Conservation (phyloP, 345 rosid genomes). For the Gossypium arboreum region DNA sequence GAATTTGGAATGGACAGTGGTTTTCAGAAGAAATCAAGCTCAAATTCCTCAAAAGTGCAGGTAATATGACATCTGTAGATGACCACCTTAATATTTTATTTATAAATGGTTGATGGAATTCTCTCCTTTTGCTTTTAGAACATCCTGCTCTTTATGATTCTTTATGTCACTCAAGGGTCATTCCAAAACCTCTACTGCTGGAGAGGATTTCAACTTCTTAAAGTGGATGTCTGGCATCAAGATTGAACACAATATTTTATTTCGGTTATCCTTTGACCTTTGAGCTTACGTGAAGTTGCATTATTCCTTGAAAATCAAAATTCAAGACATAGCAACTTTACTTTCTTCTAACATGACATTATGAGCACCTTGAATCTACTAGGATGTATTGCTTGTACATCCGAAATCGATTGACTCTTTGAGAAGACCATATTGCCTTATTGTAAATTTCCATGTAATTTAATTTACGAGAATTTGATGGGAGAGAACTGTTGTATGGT, state of each 20-base stretch:
- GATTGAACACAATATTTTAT: background rate
- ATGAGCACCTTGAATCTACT: background rate
- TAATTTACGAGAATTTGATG: background rate
- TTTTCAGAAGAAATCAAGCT: slow-evolving; percentile 57
- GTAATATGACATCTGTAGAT: slow-evolving; percentile 31
- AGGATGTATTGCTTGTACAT: background rate
- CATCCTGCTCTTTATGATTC: background rate
- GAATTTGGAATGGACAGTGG: slow-evolving; percentile 87
- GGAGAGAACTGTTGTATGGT: background rate
- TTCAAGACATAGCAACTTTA: background rate
- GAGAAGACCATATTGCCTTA: background rate
- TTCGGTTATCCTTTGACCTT: background rate
- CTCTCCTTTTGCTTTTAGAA: background rate
- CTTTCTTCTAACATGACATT: background rate
- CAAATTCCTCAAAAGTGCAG: slow-evolving; percentile 65
- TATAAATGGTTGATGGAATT: background rate
- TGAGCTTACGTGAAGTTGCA: background rate
- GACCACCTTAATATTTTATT: background rate
- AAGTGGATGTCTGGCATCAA: background rate
- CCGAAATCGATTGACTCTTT: background rate
- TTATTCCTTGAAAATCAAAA: background rate
- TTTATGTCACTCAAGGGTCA: background rate
- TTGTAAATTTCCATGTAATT: background rate
- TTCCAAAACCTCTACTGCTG: background rate
- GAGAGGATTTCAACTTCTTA: background rate